phyloP scores from a whole-genome alignment of 805 yeast genomes.

The Myxozyma monticola region DNA sequence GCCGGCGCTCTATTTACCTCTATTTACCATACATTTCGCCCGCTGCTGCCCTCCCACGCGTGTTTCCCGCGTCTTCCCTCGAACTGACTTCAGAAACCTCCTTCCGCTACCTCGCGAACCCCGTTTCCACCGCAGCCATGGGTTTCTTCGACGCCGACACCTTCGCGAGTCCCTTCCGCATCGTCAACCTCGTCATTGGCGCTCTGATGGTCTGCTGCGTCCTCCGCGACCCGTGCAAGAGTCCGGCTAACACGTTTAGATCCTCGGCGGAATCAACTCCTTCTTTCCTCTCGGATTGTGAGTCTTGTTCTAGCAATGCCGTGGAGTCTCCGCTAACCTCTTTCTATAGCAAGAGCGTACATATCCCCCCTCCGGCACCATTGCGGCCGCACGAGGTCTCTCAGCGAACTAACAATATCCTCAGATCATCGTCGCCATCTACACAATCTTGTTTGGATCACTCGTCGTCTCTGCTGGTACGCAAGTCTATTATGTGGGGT shows the following conservation, averaged over 20 bases:
- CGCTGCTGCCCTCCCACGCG: too few species aligned
- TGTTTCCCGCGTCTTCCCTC: too few species aligned
- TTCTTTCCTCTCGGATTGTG: constrained; percentile 29
- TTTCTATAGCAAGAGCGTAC: too few species aligned
- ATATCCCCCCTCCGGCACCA: too few species aligned
- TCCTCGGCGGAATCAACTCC: constrained; percentile 27
- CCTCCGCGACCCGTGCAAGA: not conserved
- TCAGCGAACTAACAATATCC: not conserved
- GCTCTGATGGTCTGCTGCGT: constrained; percentile 31
- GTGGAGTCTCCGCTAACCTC: too few species aligned
- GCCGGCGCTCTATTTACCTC: not conserved
- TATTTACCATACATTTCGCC: too few species aligned
- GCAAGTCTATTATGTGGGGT: not conserved
- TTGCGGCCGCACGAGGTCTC: too few species aligned
- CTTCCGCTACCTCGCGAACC: too few species aligned
- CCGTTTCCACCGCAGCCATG: not conserved
- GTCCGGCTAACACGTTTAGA: constrained; percentile 6
- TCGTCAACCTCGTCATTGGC: constrained; percentile 39
- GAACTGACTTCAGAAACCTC: too few species aligned
- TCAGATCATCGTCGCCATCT: constrained; percentile 36
- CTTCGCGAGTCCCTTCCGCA: constrained; percentile 37
- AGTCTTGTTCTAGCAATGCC: too few species aligned
- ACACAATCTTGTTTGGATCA: constrained; percentile 38
- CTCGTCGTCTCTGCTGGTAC: constrained; percentile 25
- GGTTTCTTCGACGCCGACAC: constrained; percentile 27